Conservation (phyloP, 1,139 yeast genomes). For the Zygosaccharomyces sapae region DNA sequence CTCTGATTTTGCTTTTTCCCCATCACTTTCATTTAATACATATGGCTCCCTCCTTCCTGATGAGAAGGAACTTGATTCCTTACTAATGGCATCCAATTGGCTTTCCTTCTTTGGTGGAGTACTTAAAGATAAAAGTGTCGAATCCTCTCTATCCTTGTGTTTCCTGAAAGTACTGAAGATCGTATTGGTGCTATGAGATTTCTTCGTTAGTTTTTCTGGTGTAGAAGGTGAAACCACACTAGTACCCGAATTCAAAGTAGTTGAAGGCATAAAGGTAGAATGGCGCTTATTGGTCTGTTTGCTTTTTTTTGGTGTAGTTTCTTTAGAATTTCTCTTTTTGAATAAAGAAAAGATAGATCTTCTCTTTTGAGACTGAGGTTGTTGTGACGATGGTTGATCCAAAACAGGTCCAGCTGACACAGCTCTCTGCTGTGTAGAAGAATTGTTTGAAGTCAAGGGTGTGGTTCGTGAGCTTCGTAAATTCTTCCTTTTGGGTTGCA, state of each 20-base stretch:
- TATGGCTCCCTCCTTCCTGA: slow-evolving; percentile 2
- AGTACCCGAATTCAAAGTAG: slow-evolving; percentile 16
- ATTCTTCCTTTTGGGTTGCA: slow-evolving; percentile 9
- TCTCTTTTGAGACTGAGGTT: slow-evolving; percentile 25
- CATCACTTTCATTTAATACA: neutral
- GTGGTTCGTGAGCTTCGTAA: slow-evolving; percentile 6
- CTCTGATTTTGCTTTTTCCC: neutral
- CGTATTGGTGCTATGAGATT: slow-evolving; percentile 29
- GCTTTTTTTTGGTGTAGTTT: slow-evolving; percentile 19
- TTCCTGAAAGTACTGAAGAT: slow-evolving; percentile 26
- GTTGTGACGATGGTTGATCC: slow-evolving; percentile 10
- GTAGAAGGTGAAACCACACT: slow-evolving; percentile 11
- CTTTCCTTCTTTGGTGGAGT: slow-evolving; percentile 5
- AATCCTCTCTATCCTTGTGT: slow-evolving; percentile 14
- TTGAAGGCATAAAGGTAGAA: slow-evolving; percentile 15
- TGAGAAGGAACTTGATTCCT: slow-evolving; percentile 1
- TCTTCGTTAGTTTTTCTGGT: slow-evolving; percentile 23
- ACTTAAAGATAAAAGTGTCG: slow-evolving; percentile 1
- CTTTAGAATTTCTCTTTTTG: slow-evolving; percentile 28
- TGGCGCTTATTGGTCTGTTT: slow-evolving; percentile 3
- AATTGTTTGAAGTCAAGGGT: neutral
- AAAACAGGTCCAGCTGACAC: slow-evolving; percentile 14
- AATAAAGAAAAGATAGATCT: slow-evolving; percentile 39
- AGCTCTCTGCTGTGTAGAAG: slow-evolving; percentile 10
- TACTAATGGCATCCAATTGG: slow-evolving; percentile 4